Base-by-base conservation (phyloP, 2,329 filamentous ascomycete species). In the Apiospora sp. region DNA sequence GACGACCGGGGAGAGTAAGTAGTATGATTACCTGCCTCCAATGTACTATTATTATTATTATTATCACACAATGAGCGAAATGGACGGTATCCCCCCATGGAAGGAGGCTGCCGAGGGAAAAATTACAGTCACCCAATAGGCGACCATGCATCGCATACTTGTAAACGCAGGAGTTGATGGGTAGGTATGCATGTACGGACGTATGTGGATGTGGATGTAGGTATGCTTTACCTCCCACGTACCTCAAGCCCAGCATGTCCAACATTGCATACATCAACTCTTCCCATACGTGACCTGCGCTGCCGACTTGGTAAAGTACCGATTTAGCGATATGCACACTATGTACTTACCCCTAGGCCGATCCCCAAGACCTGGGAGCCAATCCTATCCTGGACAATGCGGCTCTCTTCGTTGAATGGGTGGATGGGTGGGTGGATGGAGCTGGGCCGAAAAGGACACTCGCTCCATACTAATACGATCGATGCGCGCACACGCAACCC, bases 291-390 rank as follows among this genome's bases (percentile, higher is more conserved):
- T 37, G 58, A 34, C 58, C 58, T 64, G 37, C 37, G 37, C 37
- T 41, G 22, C 34, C 34, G 58, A 14, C 58, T 41, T 34, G 30
- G 54, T 61, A 61, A 61, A 61, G 54, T 61, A 61, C 54, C 54
- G 54, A 61, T 37, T 61, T 61, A 61, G 54, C 54, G 54, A 61
- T 61, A 61, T 61, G 54, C 54, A 61, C 54, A 61, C 54, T 61
- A 61, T 61, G 54, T 61, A 61, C 54, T 61, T 68, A 68, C 43
- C 64, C 64, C 37, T 68, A 68, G 67, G 41, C 67, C 46, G 58
- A 64, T 64, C 58, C 58, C 58, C 58, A 64, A 64, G 58, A 64
- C 34, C 30, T 64, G 58, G 58, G 67, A 68, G 67, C 41, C 41
- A 68, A 68, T 44, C 44, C 67, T 16, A 46, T 48, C 67, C 44